A percentile compares a stretch with the other conserved stretches of the same genome.
These are phyloP conservation scores for Spinacia oleracea DNA, from an alignment of 179 eudicot species.

Conservation along the genomic window DNA sequence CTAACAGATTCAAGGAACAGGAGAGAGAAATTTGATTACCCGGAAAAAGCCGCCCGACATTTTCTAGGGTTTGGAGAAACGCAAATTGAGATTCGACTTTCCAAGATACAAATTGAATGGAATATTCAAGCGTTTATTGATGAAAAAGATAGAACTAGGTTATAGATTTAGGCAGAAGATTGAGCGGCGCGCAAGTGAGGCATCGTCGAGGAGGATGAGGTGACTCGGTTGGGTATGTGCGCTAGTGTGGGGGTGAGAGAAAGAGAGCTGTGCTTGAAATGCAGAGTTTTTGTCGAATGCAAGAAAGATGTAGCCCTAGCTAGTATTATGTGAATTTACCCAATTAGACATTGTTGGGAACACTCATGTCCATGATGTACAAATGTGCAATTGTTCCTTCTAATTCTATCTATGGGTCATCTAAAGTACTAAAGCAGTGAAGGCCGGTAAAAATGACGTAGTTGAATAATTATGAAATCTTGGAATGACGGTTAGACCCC, in stretches of 20 bases:
- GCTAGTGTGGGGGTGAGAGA: neutral
- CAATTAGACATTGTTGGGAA: neutral
- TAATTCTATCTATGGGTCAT: too few species aligned
- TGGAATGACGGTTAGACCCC: too few species aligned
- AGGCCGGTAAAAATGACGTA: too few species aligned
- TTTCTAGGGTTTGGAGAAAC: conserved; percentile 69
- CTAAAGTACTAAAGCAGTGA: too few species aligned
- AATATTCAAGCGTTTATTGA: neutral
- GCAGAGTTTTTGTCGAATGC: neutral
- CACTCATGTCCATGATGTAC: too few species aligned
- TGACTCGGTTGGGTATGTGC: neutral
- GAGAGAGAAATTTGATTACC: conserved; percentile 36
- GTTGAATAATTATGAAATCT: too few species aligned
- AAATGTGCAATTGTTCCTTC: too few species aligned
- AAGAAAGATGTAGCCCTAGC: neutral
- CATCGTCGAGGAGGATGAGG: neutral
- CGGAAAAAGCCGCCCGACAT: conserved; percentile 99
- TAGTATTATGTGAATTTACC: neutral
- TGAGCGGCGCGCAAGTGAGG: conserved; percentile 6
- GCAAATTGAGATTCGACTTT: neutral
- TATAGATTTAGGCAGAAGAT: neutral
- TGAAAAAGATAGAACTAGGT: neutral
- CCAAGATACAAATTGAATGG: neutral
- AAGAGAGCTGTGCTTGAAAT: neutral
- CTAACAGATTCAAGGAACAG: neutral